Base-by-base conservation (phyloP, 768 basidiomycete genomes). In the Gymnopilus junonius region DNA sequence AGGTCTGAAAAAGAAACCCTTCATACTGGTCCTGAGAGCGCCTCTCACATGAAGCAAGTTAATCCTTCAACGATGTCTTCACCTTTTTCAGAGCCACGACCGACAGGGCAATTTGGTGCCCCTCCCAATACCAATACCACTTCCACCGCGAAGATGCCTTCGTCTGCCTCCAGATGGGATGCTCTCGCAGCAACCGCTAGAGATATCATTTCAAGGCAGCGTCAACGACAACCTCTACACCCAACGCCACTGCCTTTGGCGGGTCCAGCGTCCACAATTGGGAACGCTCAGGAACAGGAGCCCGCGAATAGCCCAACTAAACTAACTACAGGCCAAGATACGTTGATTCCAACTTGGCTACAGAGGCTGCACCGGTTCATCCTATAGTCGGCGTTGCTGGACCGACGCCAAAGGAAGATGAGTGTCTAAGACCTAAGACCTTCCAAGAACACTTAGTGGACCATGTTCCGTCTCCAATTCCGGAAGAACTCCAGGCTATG, bases 401-500 rank as follows among this genome's bases (percentile, higher is more conserved):
- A n/a, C n/a, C n/a, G n/a, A n/a, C n/a, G n/a, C n/a, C n/a, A n/a
- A 4, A 20, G 17, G 7, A 43, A 8, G 56, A 32, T 2, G 42
- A 15, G 21, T 12, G 11, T 10, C 10, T 46, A 12, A 14, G 27
- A 1, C 23, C 39, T 14, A 58, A 58, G 10, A 29, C 14, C 2
- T 8, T 37, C 21, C 23, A 42, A 10, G 40, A 20, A 6, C 20
- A 15, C 34, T 17, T 43, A 14, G 29, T 8, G 1, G 54, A 55
- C 17, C 58, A 65, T 8, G 55, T 77, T 8, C 77, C 76, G 12
- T 68, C 67, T 23, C 65, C 69, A 35, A 72, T 81, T 55, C 84
- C 85, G 1, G 68, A 72, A 5, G 85, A 86, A 63, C 66, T 85
- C 5, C 71, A 77, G 53, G 76, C 75, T 0, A 65, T 87, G 2